phyloP scores from a whole-genome alignment of 2,329 filamentous ascomycete genomes.

The Phyllosticta capitalensis region DNA sequence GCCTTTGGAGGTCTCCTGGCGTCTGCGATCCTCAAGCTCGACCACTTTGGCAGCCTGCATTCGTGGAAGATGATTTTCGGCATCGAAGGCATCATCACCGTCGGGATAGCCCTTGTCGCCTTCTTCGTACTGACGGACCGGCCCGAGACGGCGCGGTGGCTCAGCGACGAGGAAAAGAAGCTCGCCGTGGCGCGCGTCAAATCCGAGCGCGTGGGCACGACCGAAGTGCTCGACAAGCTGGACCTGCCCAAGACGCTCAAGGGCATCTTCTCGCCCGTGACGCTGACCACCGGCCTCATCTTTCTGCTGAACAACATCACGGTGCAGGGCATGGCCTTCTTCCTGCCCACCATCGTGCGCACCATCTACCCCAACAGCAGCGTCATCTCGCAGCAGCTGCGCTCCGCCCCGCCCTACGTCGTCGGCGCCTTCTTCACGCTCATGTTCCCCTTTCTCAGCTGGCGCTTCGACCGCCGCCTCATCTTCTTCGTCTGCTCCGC shows the following conservation, averaged over 20 bases:
- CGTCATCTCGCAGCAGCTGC: conserved; percentile 56
- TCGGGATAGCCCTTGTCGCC: conserved; percentile 47
- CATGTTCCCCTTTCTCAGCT: conserved; percentile 51
- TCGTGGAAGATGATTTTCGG: conserved; percentile 63
- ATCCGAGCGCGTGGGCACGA: conserved; percentile 55
- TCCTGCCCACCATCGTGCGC: conserved; percentile 58
- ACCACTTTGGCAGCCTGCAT: conserved; percentile 46
- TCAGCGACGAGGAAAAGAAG: conserved; percentile 55
- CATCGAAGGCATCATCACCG: conserved; percentile 60
- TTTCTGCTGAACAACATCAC: conserved; percentile 61
- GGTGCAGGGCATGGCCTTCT: conserved; percentile 61
- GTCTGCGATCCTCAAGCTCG: conserved; percentile 52
- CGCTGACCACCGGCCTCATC: conserved; percentile 46
- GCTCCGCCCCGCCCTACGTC: conserved; percentile 61
- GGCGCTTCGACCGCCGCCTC: conserved; percentile 49
- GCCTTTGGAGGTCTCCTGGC: conserved; percentile 60
- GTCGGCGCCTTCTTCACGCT: conserved; percentile 60
- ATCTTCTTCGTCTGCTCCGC: conserved; percentile 52
- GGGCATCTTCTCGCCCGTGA: conserved; percentile 57
- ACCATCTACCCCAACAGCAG: conserved; percentile 54
- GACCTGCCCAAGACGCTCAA: conserved; percentile 49
- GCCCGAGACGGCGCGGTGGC: conserved; percentile 58
- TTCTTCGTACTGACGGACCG: conserved; percentile 60
- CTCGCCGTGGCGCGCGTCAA: conserved; percentile 58
- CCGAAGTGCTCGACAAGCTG: conserved; percentile 54